Base-by-base conservation (phyloP, 345 rosid genomes). In the Gynandropsis gynandra region DNA sequence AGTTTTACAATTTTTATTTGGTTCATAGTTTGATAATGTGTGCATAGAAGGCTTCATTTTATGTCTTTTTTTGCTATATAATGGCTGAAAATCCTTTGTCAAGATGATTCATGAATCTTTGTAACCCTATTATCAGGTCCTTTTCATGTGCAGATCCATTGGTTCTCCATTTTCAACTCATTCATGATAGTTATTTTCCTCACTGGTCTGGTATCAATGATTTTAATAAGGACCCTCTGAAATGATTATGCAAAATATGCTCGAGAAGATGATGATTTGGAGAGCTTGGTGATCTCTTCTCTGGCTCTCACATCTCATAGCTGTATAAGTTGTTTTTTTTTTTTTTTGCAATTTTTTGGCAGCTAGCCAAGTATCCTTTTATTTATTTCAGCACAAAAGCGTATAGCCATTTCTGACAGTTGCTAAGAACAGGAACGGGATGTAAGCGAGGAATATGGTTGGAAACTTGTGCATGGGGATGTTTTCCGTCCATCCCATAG, bases 171-270 rank as follows among this genome's bases (percentile, higher is more conserved):
- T 70, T 89, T 89, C 68, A 89, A 89, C 72, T 89, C 95, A 8
- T 89, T 89, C 78, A 89, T 89, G 97, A 86, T 89, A 95, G 97
- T 89, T 66, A 89, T 89, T 73, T 89, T 89, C 73, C 88, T 89
- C 56, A 89, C 97, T 58, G 97, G 97, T 52, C 67, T 89, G 84
- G 97, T 89, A 51, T 85, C 97, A 16, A 89, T 89, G 97, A 89
- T 89, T 66, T 73, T 89, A 69, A 89, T 89, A 95, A 76, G 97
- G 63, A 89, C 95, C 45, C 88, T 89, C 46, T 73, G 95, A 62
- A 86, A 89, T 69, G 95, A 89, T 67, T 89, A 89, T 65, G 94
- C 97, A 1, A 89, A 85, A 54, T 89, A 89, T 74, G 95, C 97
- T 4, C 82, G 95, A 60, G 97, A 89, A 63, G 97, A 89, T 71